Evolutionary conservation across 1,139 yeast genomes (phyloP).

Genomic region (Suzukiozyma palmioleophila): DNA sequence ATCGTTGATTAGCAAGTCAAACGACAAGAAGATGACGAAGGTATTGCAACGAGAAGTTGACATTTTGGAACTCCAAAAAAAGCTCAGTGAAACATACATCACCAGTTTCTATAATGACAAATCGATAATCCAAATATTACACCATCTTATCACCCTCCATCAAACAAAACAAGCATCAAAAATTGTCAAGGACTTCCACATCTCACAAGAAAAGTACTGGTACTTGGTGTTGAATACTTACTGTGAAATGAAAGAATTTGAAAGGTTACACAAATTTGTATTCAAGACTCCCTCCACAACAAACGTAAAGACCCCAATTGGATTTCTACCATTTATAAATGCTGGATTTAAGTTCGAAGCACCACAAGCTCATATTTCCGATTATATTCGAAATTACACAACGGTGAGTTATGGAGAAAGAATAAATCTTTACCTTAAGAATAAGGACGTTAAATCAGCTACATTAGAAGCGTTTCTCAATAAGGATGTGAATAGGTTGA

Average conservation of each 20-base stretch:
- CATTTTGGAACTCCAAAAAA: slow-evolving; percentile 48
- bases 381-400: slow-evolving; percentile 30
- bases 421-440: slow-evolving; percentile 46
- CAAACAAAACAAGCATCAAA: slow-evolving; percentile 58
- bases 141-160: slow-evolving; percentile 48
- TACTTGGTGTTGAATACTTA: slow-evolving; percentile 55
- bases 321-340: slow-evolving; percentile 61
- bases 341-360: slow-evolving; percentile 49
- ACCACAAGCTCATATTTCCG: slow-evolving; percentile 32
- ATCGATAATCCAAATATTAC: slow-evolving; percentile 55
- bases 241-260: slow-evolving; percentile 53
- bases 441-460: slow-evolving; percentile 54
- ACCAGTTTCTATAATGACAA: slow-evolving; percentile 46
- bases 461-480: slow-evolving; percentile 55
- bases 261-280: slow-evolving; percentile 50
- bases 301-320: slow-evolving; percentile 64
- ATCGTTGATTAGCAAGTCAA: slow-evolving; percentile 19
- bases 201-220: slow-evolving; percentile 63
- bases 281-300: slow-evolving; percentile 17
- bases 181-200: slow-evolving; percentile 56
- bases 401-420: slow-evolving; percentile 36
- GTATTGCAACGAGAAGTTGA: slow-evolving; percentile 47
- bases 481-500: slow-evolving; percentile 40
- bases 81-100: slow-evolving; percentile 51
- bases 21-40: slow-evolving; percentile 18